Percentiles rank a stretch among this genome's conserved stretches.
phyloP scores from a whole-genome alignment of 768 basidiomycete genomes.

The Podaxis carcinomalis region DNA sequence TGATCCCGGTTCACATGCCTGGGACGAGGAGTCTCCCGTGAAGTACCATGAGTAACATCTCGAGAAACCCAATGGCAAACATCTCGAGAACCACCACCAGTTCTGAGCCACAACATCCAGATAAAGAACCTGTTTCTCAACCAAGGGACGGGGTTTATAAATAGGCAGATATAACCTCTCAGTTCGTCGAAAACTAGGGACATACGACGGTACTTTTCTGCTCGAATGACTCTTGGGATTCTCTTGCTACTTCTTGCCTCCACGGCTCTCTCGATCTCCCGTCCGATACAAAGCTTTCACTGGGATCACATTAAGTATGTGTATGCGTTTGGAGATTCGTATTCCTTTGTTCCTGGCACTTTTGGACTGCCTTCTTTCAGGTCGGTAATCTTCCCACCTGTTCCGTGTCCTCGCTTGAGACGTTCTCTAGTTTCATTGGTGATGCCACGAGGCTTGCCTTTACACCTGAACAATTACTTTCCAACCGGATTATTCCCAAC shows the following conservation, averaged over 20 bases:
- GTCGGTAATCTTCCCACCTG: background rate
- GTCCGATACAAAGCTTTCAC: constrained; percentile 22
- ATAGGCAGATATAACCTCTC: background rate
- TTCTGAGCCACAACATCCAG: background rate
- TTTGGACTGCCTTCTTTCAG: background rate
- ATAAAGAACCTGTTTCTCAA: background rate
- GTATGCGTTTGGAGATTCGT: constrained; percentile 2
- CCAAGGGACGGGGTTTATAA: background rate
- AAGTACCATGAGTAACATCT: background rate
- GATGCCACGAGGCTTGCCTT: constrained; percentile 1
- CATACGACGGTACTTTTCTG: background rate
- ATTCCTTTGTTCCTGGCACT: constrained; percentile 3
- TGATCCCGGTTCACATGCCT: background rate
- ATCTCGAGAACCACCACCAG: background rate
- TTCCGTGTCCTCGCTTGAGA: background rate
- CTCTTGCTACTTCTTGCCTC: background rate
- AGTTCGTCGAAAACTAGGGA: background rate
- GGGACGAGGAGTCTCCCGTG: background rate
- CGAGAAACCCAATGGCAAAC: background rate
- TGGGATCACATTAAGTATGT: constrained; percentile 31
- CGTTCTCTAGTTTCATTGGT: background rate
- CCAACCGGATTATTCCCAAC: background rate
- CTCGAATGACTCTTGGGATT: background rate
- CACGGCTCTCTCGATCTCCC: background rate
- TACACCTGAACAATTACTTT: background rate